Conservation (phyloP, 148 eudicot genomes). For the Rhododendron mucronatum region DNA sequence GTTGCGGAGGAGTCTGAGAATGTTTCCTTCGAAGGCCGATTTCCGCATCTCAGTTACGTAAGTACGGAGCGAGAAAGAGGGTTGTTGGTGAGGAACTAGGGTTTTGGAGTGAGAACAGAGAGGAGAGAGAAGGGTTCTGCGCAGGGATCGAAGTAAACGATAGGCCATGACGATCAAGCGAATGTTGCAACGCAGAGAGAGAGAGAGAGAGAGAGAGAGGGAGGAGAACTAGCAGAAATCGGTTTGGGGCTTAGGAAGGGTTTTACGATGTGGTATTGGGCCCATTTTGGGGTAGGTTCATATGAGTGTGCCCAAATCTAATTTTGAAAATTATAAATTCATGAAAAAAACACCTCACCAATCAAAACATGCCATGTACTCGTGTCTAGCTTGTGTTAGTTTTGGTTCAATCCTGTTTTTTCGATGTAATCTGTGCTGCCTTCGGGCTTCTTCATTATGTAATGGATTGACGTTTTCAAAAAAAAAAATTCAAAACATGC, state of each 20-base stretch:
- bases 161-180: conserved; percentile 34
- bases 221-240: background rate
- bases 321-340: too few relatives aligned
- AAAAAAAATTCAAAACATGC: background rate
- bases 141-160: conserved; percentile 32
- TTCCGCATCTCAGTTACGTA: conserved; percentile 50
- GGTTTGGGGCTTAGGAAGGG: conserved; percentile 18
- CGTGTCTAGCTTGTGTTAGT: too few relatives aligned
- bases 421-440: too few relatives aligned
- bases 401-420: too few relatives aligned
- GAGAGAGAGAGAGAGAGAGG: background rate
- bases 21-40: conserved; percentile 53
- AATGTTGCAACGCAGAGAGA: background rate
- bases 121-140: conserved; percentile 30
- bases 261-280: background rate
- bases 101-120: background rate
- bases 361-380: background rate
- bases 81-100: conserved; percentile 12
- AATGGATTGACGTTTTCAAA: too few relatives aligned
- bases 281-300: too few relatives aligned
- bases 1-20: conserved; percentile 64
- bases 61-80: conserved; percentile 15
- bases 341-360: too few relatives aligned
- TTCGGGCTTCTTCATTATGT: too few relatives aligned
- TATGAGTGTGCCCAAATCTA: too few relatives aligned